phyloP scores from a whole-genome alignment of 2,329 filamentous ascomycete species.

The Colletotrichum eleusines region DNA sequence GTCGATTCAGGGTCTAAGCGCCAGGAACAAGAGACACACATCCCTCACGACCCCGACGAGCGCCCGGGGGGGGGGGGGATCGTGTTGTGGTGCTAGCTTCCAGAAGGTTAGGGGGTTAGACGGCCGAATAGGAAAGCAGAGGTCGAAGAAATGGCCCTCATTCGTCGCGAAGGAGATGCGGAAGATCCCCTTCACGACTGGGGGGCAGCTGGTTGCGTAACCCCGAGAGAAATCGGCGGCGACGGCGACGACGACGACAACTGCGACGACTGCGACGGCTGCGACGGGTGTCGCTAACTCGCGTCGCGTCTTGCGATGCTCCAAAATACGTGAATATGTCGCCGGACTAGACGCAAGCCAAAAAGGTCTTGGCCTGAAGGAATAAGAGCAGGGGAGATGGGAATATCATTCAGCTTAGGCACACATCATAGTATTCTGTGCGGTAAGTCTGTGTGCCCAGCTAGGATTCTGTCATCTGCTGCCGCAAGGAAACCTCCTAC shows the following conservation, averaged over 20 bases:
- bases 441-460: neutral
- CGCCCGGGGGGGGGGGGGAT: neutral
- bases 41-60: constrained; percentile 3
- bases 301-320: neutral
- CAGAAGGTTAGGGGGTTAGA: neutral
- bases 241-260: too few species aligned
- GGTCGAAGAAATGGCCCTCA: constrained; percentile 35
- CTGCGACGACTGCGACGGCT: too few species aligned
- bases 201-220: constrained; percentile 43
- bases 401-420: neutral
- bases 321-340: neutral
- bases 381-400: too few species aligned
- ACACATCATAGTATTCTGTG: neutral
- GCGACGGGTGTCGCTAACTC: neutral
- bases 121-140: constrained; percentile 44
- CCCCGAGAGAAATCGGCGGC: constrained; percentile 4
- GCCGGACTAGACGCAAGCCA: neutral
- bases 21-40: constrained; percentile 39
- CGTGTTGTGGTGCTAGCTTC: constrained; percentile 16
- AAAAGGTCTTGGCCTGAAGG: neutral
- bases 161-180: constrained; percentile 42
- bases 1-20: constrained; percentile 21
- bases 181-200: constrained; percentile 34
- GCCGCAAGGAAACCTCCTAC: neutral
- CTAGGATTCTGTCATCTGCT: constrained; percentile 4